phyloP scores from a whole-genome alignment of 352 stramenopile genomes.

The Phytophthora vignae region DNA sequence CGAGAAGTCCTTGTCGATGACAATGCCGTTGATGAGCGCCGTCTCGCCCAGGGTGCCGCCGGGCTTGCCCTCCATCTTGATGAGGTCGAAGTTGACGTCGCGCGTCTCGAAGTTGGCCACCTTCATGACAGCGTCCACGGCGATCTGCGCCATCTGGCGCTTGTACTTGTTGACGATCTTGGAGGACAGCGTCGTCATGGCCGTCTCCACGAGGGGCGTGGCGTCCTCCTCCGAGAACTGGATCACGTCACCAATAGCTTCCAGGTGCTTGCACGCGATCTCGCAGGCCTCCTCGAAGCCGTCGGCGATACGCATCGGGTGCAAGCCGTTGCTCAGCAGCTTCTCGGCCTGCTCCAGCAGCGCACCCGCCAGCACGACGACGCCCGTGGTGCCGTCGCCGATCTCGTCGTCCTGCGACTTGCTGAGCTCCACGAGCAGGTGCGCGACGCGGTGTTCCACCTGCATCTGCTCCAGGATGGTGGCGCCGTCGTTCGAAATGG shows the following conservation, averaged over 20 bases:
- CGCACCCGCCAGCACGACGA: constrained; percentile 98
- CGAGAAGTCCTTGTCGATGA: constrained; percentile 99
- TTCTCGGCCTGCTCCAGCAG: constrained; percentile 98
- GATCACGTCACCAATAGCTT: constrained; percentile 96
- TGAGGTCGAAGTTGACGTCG: constrained; percentile 99
- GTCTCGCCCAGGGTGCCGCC: constrained; percentile 98
- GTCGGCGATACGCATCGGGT: constrained; percentile 98
- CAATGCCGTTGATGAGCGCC: constrained; percentile 98
- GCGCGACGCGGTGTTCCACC: constrained; percentile 98
- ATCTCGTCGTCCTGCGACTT: constrained; percentile 99
- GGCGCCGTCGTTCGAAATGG: constrained; percentile 99
- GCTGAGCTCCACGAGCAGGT: constrained; percentile 98
- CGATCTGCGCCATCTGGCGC: constrained; percentile 99
- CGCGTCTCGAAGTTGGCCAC: constrained; percentile 98
- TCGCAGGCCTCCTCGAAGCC: constrained; percentile 98
- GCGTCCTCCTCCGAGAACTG: constrained; percentile 96
- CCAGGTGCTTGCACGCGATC: constrained; percentile 96
- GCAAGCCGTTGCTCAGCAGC: constrained; percentile 96
- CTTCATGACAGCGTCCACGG: constrained; percentile 97
- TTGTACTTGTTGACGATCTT: constrained; percentile 99
- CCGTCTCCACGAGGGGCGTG: constrained; percentile 96
- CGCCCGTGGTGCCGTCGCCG: constrained; percentile 99
- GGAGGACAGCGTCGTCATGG: constrained; percentile 98
- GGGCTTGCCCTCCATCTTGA: constrained; percentile 99
- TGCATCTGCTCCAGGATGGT: constrained; percentile 99